Evolutionary conservation across 2,329 filamentous ascomycete species (phyloP).

Genomic region (Aspergillus transmontanensis): DNA sequence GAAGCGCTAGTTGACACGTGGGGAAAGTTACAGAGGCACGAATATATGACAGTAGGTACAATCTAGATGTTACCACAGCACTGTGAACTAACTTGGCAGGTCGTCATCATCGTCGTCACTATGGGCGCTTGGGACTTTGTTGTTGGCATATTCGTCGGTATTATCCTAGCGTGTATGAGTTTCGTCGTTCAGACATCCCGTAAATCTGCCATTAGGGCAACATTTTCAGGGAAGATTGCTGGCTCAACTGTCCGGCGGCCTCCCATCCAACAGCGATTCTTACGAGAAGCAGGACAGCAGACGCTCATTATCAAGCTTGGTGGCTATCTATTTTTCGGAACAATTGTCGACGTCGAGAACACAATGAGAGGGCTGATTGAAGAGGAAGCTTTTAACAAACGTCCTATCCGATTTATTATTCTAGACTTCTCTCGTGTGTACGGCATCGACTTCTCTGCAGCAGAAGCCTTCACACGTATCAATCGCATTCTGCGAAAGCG

Average conservation of each 20-base stretch:
- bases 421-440: conserved; percentile 88
- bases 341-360: conserved; percentile 92
- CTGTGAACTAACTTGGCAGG: conserved; percentile 43
- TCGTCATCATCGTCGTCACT: conserved; percentile 84
- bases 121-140: conserved; percentile 99
- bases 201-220: conserved; percentile 83
- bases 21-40: conserved; percentile 81
- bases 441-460: conserved; percentile 93
- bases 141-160: conserved; percentile 86
- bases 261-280: conserved; percentile 82
- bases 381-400: conserved; percentile 74
- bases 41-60: conserved; percentile 76
- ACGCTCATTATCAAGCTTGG: conserved; percentile 89
- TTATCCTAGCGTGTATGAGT: conserved; percentile 86
- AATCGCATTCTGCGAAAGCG: conserved; percentile 79
- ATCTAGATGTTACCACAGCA: neutral
- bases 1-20: conserved; percentile 89
- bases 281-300: conserved; percentile 82
- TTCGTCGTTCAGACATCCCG: conserved; percentile 90
- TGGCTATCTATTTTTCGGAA: conserved; percentile 97
- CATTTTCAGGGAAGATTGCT: conserved; percentile 86
- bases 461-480: conserved; percentile 91
- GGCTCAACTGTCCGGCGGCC: conserved; percentile 92
- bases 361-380: conserved; percentile 80
- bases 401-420: conserved; percentile 85